Evolutionary conservation across 768 basidiomycete genomes (phyloP).

Genomic region (Chalciporus sphaerocephalus): DNA sequence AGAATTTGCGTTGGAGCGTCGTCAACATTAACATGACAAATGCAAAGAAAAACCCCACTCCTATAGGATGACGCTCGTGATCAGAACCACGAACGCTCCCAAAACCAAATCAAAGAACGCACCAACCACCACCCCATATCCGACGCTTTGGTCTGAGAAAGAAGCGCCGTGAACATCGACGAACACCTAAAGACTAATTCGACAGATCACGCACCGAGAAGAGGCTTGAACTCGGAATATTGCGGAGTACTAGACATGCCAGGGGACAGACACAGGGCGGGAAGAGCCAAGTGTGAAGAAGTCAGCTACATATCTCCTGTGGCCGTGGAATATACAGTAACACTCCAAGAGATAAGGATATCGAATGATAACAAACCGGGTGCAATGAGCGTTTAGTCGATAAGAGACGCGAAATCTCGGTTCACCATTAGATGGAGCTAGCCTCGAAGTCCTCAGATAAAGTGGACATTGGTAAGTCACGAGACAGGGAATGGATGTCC

Average conservation of each 20-base stretch:
- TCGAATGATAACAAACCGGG: neutral
- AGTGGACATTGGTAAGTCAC: no score
- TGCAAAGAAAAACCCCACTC: slow-evolving; percentile 50
- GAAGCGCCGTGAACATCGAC: neutral
- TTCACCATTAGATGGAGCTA: no score
- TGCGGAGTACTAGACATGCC: slow-evolving; percentile 13
- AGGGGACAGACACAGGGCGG: neutral
- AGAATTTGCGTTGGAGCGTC: slow-evolving; percentile 43
- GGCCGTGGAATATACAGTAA: slow-evolving; percentile 1
- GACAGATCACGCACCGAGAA: slow-evolving; percentile 29
- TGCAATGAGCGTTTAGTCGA: neutral
- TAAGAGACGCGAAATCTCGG: neutral
- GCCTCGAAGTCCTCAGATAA: no score
- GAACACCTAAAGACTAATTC: neutral
- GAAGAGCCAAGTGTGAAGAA: neutral
- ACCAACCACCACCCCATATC: slow-evolving; percentile 49
- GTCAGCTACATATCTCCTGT: slow-evolving; percentile 3
- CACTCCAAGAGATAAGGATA: slow-evolving; percentile 1
- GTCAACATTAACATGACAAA: slow-evolving; percentile 45
- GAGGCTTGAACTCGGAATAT: slow-evolving; percentile 38
- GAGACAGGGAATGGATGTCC: neutral
- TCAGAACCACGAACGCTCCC: neutral
- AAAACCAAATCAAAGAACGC: slow-evolving; percentile 5
- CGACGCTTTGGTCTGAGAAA: slow-evolving; percentile 42
- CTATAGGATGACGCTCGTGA: slow-evolving; percentile 18